Percentiles rank a stretch among this genome's conserved stretches.
phyloP scores from a whole-genome alignment of 495 filamentous ascomycete species.

The Hyaloscypha bicolor region DNA sequence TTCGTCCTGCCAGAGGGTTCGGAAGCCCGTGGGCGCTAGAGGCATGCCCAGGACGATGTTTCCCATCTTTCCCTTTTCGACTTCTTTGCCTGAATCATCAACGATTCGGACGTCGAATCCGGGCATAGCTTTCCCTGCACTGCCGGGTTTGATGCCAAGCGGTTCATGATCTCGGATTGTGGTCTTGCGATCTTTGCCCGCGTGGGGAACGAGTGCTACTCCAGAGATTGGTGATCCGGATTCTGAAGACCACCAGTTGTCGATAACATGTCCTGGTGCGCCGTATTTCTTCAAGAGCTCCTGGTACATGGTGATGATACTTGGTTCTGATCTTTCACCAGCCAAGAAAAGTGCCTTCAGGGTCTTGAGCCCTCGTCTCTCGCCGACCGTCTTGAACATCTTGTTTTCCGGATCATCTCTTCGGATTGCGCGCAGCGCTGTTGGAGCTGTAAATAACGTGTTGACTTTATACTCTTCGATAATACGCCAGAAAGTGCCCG shows the following conservation, averaged over 20 bases:
- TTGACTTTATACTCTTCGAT: conserved; percentile 84
- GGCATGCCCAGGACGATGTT: conserved; percentile 87
- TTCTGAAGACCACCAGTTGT: conserved; percentile 98
- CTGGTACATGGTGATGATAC: conserved; percentile 79
- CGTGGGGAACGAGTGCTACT: conserved; percentile 63
- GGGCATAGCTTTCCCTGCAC: conserved; percentile 86
- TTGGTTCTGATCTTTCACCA: conserved; percentile 87
- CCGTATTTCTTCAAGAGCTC: conserved; percentile 66
- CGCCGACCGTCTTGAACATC: conserved; percentile 60
- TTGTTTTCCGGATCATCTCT: conserved; percentile 79
- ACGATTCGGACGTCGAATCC: conserved; percentile 87
- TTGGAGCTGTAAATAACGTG: conserved; percentile 83
- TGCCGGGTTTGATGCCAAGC: conserved; percentile 70
- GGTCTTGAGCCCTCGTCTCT: conserved; percentile 65
- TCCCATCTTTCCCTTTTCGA: conserved; percentile 73
- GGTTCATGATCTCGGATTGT: conserved; percentile 36
- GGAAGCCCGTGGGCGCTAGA: conserved; percentile 82
- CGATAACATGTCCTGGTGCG: conserved; percentile 67
- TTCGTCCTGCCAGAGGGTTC: conserved; percentile 81
- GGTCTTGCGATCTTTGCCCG: conserved; percentile 44
- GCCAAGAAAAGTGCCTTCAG: conserved; percentile 81
- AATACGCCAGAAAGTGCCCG: conserved; percentile 85
- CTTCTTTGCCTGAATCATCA: conserved; percentile 72
- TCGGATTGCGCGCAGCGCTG: conserved; percentile 82
- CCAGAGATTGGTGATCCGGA: conserved; percentile 89